These are phyloP conservation scores for Begonia fuchsioides DNA, from an alignment of 306 rosid species.

Conservation along the genomic window DNA sequence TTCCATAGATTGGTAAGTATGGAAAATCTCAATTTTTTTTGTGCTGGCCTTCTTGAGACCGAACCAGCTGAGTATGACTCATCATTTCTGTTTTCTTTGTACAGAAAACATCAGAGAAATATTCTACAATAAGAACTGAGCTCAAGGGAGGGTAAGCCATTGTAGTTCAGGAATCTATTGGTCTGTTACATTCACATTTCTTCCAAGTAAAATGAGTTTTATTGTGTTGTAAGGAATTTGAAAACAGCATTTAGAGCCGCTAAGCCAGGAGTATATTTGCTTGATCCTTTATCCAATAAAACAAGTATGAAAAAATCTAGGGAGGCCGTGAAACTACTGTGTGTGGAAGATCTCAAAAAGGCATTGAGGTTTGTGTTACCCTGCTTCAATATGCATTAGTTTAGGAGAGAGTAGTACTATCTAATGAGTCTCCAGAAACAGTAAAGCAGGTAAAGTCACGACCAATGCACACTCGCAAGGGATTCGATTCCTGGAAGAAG, in stretches of 20 bases:
- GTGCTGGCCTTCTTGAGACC: constrained; percentile 3
- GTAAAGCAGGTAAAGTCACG: constrained; percentile 76
- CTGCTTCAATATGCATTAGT: constrained; percentile 4
- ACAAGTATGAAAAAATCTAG: constrained; percentile 26
- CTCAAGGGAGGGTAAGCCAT: constrained; percentile 88
- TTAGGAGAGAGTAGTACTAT: neutral
- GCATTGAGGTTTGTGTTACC: constrained; percentile 55
- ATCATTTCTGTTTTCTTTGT: constrained; percentile 6
- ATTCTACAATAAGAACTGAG: constrained; percentile 58
- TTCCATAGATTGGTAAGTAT: no score
- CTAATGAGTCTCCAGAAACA: constrained; percentile 14
- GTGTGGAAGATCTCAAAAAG: constrained; percentile 66
- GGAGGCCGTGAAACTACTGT: constrained; percentile 48
- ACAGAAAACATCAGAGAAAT: constrained; percentile 65
- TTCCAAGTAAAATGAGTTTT: constrained; percentile 3
- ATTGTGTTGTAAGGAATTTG: constrained; percentile 47
- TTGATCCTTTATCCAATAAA: constrained; percentile 49
- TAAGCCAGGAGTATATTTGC: constrained; percentile 60
- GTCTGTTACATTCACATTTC: constrained; percentile 3
- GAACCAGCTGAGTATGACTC: neutral
- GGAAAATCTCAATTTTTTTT: constrained; percentile 12
- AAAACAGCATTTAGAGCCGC: constrained; percentile 50
- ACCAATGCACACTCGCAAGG: constrained; percentile 97
- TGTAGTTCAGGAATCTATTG: constrained; percentile 6
- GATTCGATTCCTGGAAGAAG: constrained; percentile 66